Percentiles rank a stretch among this genome's conserved stretches.
phyloP scores from a whole-genome alignment of 1,139 yeast genomes.

The Yamadazyma siamensis region DNA sequence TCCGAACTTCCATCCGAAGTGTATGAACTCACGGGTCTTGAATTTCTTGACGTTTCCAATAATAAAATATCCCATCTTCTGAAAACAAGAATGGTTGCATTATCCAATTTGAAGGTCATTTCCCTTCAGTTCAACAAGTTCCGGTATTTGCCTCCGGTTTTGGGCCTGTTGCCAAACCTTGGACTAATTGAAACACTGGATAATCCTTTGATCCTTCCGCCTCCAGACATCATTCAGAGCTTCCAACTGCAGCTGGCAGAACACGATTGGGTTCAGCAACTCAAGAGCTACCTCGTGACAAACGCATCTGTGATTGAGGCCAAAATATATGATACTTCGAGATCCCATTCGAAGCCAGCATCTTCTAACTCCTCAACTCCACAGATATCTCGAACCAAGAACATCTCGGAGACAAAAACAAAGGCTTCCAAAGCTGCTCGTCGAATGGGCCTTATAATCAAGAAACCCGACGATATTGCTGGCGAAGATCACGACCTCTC shows the following conservation, averaged over 20 bases:
- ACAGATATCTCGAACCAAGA: conserved; percentile 43
- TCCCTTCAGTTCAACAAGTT: conserved; percentile 64
- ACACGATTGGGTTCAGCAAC: conserved; percentile 53
- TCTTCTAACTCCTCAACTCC: conserved; percentile 19
- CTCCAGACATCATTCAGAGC: conserved; percentile 32
- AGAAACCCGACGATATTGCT: conserved; percentile 29
- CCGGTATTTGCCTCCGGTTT: conserved; percentile 53
- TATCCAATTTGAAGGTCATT: conserved; percentile 52
- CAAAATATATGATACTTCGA: conserved; percentile 18
- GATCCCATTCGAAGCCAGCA: conserved; percentile 12
- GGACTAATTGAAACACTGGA: conserved; percentile 67
- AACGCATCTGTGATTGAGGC: conserved; percentile 25
- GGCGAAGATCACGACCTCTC: conserved; percentile 7
- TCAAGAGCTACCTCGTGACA: conserved; percentile 39
- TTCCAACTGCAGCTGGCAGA: conserved; percentile 39
- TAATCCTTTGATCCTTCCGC: conserved; percentile 60
- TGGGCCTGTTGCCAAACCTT: conserved; percentile 51
- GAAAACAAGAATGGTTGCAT: conserved; percentile 34
- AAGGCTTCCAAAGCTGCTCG: conserved; percentile 59
- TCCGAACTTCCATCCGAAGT: conserved; percentile 48
- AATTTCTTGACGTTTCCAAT: conserved; percentile 65
- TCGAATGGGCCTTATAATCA: conserved; percentile 67
- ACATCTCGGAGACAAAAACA: conserved; percentile 55
- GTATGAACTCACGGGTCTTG: conserved; percentile 39
- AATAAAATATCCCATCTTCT: conserved; percentile 46